These are phyloP conservation scores for Solanum virginianum DNA, from an alignment of 257 asterid genomes.

Conservation along the genomic window DNA sequence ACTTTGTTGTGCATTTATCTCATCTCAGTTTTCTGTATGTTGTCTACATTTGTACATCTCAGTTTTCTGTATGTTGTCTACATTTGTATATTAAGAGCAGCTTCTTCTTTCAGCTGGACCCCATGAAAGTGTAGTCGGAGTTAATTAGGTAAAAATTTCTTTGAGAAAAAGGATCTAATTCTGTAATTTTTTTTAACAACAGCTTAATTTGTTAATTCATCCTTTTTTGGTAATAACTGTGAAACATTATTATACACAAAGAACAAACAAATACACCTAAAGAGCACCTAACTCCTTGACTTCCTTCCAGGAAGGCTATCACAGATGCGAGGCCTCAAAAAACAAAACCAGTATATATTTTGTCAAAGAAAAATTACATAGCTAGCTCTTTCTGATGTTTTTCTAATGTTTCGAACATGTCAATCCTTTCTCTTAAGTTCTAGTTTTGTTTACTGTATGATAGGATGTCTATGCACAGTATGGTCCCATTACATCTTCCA, in stretches of 20 bases:
- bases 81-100: background rate
- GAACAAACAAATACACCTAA: background rate
- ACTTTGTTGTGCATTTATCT: background rate
- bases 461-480: background rate
- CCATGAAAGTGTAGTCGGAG: background rate
- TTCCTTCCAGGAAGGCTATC: background rate
- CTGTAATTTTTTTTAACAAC: too few relatives aligned
- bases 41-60: background rate
- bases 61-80: background rate
- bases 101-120: background rate
- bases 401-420: background rate
- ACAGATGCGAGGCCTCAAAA: background rate
- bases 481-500: background rate
- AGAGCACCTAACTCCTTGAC: background rate
- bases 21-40: background rate
- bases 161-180: background rate
- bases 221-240: background rate
- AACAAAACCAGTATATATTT: background rate
- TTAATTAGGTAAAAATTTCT: too few relatives aligned
- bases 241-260: background rate
- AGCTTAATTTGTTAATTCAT: background rate
- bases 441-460: background rate
- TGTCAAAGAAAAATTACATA: background rate
- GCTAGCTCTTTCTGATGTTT: background rate
- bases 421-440: background rate